A percentile compares a stretch with the other conserved stretches of the same genome.
These are phyloP conservation scores for Cutaneotrichosporon sp. DNA, from an alignment of 1,284 basidiomycete species.

Conservation along the genomic window DNA sequence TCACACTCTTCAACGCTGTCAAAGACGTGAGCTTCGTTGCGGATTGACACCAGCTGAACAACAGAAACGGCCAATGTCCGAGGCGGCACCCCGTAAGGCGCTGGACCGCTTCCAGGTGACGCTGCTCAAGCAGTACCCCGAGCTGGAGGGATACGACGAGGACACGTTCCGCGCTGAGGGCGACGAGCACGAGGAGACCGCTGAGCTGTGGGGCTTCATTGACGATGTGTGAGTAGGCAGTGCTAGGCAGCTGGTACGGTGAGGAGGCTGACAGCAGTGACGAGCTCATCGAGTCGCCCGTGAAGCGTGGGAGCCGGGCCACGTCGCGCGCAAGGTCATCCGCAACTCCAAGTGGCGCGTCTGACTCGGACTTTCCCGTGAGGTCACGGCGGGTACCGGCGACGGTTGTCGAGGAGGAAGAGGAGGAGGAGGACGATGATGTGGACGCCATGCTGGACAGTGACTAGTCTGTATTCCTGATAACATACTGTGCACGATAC, in stretches of 20 bases:
- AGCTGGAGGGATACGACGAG: constrained; percentile 67
- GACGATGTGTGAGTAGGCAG: constrained; percentile 53
- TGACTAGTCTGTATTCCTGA: constrained; percentile 6
- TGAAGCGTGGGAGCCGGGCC: constrained; percentile 15
- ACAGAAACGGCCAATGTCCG: constrained; percentile 72
- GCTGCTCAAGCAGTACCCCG: constrained; percentile 63
- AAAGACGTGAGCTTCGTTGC: constrained; percentile 59
- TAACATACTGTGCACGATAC: background rate
- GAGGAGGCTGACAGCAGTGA: constrained; percentile 6
- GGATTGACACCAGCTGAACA: background rate
- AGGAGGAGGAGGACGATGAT: constrained; percentile 24
- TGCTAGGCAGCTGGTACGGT: too few relatives aligned
- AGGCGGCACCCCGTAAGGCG: constrained; percentile 69
- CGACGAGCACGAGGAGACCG: constrained; percentile 31
- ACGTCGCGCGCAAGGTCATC: constrained; percentile 14
- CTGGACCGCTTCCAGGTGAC: constrained; percentile 66
- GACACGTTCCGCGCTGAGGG: constrained; percentile 55
- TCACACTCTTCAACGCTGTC: constrained; percentile 64
- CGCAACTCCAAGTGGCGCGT: constrained; percentile 4
- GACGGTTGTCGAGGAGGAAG: constrained; percentile 21
- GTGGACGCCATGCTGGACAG: constrained; percentile 30
- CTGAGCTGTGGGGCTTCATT: constrained; percentile 45
- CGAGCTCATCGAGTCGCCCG: constrained; percentile 15
- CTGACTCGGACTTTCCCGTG: constrained; percentile 24
- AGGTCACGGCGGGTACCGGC: constrained; percentile 6